Percentiles rank a stretch among this genome's conserved stretches.
phyloP scores from a whole-genome alignment of 371 early-diverging fungal species.

The Apophysomyces elegans region DNA sequence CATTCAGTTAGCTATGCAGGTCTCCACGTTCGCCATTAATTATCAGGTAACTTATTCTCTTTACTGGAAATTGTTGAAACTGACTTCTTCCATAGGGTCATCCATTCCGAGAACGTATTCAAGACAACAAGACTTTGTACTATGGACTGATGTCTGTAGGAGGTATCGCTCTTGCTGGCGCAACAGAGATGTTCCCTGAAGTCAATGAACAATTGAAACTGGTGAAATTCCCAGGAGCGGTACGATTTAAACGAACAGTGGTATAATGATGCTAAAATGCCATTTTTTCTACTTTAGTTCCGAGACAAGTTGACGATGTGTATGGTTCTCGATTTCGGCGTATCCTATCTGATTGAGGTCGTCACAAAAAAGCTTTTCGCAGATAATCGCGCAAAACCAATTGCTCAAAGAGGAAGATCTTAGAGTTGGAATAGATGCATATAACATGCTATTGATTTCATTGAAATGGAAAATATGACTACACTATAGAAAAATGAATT shows the following conservation, averaged over 20 bases:
- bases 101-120: constrained; percentile 98
- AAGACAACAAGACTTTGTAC: constrained; percentile 94
- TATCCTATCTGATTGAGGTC: constrained; percentile 71
- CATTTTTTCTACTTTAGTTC: constrained; percentile 52
- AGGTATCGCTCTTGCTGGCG: constrained; percentile 86
- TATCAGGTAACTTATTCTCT: constrained; percentile 76
- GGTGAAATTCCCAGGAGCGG: constrained; percentile 88
- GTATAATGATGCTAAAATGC: constrained; percentile 1
- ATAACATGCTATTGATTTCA: too few species aligned
- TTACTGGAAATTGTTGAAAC: constrained; percentile 22
- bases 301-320: constrained; percentile 66
- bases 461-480: too few species aligned
- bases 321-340: constrained; percentile 76
- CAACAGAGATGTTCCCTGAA: constrained; percentile 87
- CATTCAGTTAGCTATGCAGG: constrained; percentile 96
- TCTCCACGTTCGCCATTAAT: constrained; percentile 99
- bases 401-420: constrained; percentile 41
- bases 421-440: constrained; percentile 9
- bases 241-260: constrained; percentile 31
- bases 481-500: too few species aligned
- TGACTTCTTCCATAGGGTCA: constrained; percentile 65
- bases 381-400: constrained; percentile 74
- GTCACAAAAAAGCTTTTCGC: constrained; percentile 67
- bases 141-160: constrained; percentile 89
- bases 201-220: constrained; percentile 92